A percentile compares a stretch with the other conserved stretches of the same genome.
Evolutionary conservation across 176 grass and related monocot species (phyloP).

Genomic region (Elaeis guineensis): DNA sequence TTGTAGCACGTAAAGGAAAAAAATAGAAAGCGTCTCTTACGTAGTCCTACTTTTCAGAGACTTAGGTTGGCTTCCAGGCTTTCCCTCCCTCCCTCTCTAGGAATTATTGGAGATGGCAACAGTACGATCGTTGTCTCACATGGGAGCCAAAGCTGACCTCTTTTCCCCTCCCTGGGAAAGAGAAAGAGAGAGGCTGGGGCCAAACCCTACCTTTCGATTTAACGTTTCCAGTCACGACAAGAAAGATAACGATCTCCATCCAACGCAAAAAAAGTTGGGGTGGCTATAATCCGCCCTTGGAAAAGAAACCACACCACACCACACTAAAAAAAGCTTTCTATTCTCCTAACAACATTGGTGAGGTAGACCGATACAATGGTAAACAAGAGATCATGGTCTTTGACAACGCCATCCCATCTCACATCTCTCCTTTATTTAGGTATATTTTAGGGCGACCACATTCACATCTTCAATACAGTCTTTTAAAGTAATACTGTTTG

Average conservation of each 20-base stretch:
- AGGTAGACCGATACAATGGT: too few species aligned
- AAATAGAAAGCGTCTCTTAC: too few species aligned
- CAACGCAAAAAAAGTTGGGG: slow-evolving; percentile 1
- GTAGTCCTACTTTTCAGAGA: too few species aligned
- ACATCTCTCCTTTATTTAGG: slow-evolving; percentile 1
- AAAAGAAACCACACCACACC: slow-evolving; percentile 29
- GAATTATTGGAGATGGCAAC: too few species aligned
- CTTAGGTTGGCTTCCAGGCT: too few species aligned
- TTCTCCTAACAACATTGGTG: slow-evolving; percentile 23
- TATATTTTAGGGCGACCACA: not conserved
- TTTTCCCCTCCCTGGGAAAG: too few species aligned
- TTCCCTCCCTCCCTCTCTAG: too few species aligned
- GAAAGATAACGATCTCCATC: slow-evolving; percentile 32
- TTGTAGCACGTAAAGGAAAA: too few species aligned
- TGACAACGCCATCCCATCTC: slow-evolving; percentile 1
- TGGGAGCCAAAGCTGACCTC: too few species aligned
- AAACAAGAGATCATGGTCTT: slow-evolving; percentile 3
- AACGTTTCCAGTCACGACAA: slow-evolving; percentile 22
- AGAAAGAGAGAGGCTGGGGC: too few species aligned
- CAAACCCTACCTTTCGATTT: too few species aligned
- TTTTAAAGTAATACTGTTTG: slow-evolving; percentile 9
- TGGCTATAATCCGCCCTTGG: not conserved
- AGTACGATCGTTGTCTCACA: too few species aligned
- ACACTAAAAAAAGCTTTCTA: slow-evolving; percentile 24
- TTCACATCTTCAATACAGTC: slow-evolving; percentile 17